Evolutionary conservation across 176 grass and related monocot genomes (phyloP), one percentile per base, ranked within the genome.

Genomic region (Otatea glauca): DNA sequence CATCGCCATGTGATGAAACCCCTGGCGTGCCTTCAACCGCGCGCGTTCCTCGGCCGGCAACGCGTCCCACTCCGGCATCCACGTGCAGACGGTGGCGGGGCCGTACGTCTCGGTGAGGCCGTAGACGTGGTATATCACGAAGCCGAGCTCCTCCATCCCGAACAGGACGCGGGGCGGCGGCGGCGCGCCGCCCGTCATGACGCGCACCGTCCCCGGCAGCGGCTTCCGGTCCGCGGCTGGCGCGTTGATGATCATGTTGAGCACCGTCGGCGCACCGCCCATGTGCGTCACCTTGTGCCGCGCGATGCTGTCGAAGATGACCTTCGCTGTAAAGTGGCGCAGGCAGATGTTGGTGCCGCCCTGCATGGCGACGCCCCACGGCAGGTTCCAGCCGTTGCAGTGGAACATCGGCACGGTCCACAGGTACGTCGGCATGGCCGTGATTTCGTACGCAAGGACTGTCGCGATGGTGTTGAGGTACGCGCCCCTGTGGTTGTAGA

Each of bases 361-460:
- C 78, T 86, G 88, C 76, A 87, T 77, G 11, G 91, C 85, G 11
- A 90, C 51, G n/a, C 78, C 92, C 88, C 92, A 93, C 2, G 82
- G 21, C 5, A 93, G 68, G 85, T 78, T 38, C 92, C 88, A 93
- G 8, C 88, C 92, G 20, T 93, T 93, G 85, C 88, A 79, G 61
- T 93, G 91, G 85, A 88, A 93, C 82, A 93, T 88, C 8, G 92
- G 92, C 82, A 90, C 85, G 0, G 88, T 93, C 92, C 92, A 93
- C 0, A 86, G 74, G 78, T 88, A 88, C n/a, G 38, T 79, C 0
- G 88, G 82, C 85, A 75, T 85, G 38, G 74, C 20, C 16, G 85
- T 72, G 77, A 93, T 86, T 72, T 93, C 91, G 61, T 75, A 82
- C 10, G 70, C 27, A 15, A 90, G 85, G 8, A 88, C 82, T 5